These are phyloP conservation scores for Psophocarpus tetragonolobus DNA, from an alignment of 306 rosid genomes.

Conservation along the genomic window DNA sequence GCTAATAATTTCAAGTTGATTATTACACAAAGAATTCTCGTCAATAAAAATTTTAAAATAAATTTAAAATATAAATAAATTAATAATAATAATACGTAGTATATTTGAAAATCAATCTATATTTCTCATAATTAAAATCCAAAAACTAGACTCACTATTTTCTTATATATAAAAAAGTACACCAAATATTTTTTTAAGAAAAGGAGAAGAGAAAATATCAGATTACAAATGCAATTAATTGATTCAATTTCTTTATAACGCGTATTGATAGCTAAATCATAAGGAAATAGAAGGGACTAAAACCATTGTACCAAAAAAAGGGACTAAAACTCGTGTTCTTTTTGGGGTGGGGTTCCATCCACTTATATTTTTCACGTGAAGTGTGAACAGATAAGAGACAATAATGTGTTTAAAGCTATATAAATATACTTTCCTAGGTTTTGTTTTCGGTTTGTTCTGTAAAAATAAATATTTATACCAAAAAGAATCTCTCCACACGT, in stretches of 20 bases:
- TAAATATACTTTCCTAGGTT: not conserved
- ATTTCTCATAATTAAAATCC: not conserved
- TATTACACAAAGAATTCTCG: not conserved
- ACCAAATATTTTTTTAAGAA: not conserved
- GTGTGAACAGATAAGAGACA: not conserved
- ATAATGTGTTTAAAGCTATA: not conserved
- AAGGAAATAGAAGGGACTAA: not conserved
- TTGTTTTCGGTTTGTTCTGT: not conserved
- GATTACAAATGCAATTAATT: not conserved
- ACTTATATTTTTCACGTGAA: conserved; percentile 6
- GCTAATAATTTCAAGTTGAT: not conserved
- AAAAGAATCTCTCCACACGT: conserved; percentile 41
- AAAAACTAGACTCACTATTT: not conserved
- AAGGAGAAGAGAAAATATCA: not conserved
- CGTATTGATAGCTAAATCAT: not conserved
- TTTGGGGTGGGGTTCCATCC: not conserved
- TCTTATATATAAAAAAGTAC: not conserved
- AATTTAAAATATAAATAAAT: not conserved
- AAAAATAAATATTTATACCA: not conserved
- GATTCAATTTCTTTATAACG: not conserved
- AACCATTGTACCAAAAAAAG: too few species aligned
- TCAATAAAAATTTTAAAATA: not conserved
- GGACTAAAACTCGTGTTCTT: not conserved
- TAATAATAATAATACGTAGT: not conserved
- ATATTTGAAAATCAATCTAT: not conserved